Evolutionary conservation across 345 rosid species (phyloP).

Genomic region (Eucalyptus cladocalyx): DNA sequence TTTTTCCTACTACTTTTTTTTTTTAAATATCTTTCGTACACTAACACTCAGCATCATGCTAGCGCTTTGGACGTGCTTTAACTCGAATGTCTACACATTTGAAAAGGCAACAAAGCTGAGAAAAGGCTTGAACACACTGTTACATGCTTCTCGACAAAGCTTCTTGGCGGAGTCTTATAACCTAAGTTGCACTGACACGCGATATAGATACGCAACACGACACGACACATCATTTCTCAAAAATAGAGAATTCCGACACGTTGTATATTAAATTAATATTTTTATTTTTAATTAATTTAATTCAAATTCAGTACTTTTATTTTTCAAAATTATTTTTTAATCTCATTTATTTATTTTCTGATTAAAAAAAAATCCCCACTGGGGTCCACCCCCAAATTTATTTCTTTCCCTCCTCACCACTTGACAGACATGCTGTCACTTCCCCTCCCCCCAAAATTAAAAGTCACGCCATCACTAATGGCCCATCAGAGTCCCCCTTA

Average conservation of each 20-base stretch:
- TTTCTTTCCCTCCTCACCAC: no score
- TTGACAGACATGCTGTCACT: fast-evolving
- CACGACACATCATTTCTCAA: fast-evolving
- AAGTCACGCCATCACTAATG: no score
- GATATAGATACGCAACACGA: fast-evolving
- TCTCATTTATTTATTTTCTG: no score
- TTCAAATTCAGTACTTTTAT: no score
- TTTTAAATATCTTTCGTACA: neutral
- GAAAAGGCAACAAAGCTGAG: neutral
- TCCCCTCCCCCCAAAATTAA: no score
- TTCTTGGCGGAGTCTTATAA: neutral
- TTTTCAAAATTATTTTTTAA: no score
- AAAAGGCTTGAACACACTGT: neutral
- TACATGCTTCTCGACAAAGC: neutral
- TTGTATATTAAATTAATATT: no score
- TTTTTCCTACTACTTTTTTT: no score
- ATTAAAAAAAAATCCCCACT: fast-evolving
- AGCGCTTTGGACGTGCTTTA: neutral
- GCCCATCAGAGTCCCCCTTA: no score
- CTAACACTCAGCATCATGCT: neutral
- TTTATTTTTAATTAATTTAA: no score
- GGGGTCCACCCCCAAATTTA: no score
- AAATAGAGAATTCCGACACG: neutral
- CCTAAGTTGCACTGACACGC: no score
- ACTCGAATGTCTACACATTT: neutral